Base-by-base conservation (phyloP, 2,329 filamentous ascomycete genomes). In the Aspergillaceae sp. region DNA sequence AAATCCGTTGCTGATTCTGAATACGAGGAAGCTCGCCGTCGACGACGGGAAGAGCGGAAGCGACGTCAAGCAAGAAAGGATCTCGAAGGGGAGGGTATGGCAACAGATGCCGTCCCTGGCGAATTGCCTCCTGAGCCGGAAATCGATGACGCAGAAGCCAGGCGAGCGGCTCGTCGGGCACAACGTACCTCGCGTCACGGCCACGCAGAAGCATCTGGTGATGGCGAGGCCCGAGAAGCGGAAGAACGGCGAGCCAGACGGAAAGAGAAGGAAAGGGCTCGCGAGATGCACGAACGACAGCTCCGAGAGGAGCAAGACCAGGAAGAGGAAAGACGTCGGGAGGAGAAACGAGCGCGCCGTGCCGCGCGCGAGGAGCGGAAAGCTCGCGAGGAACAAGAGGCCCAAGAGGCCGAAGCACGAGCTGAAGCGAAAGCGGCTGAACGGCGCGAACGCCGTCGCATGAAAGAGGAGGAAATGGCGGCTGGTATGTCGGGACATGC, bases 141-240 rank as follows among this genome's bases (percentile, higher is more conserved):
- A 35, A 64, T 55, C 27, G 71, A 71, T 44, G 69, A 75, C 3
- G 79, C 82, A 10, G 83, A 86, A 60, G 79, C 77, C 26, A 76
- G 80, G 41, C 76, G 75, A 40, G 79, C 78, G 29, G 80, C 80
- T 47, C 79, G 83, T n/a, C 77, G 76, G 46, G 75, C 79, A 1
- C 76, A 73, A 43, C 76, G 75, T 43, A 53, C 61, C 10, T 61
- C 64, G 29, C 63, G 62, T 41, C 61, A 66, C 29, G 66, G 19
- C 19, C 19, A 19, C 19, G 19, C 19, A 19, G 19, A 56, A 7
- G 57, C 63, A 2, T 60, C 64, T 10, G 66, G 68, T 33, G 64
- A 65, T 27, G 51, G 46, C 10, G 66, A 66, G 42, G 44, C 56
- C 19, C 57, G 59, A 40, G 64, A 67, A 45, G 58, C 56, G 1